phyloP scores from a whole-genome alignment of 108 stramenopile species.

The Discostella pseudostelligera region DNA sequence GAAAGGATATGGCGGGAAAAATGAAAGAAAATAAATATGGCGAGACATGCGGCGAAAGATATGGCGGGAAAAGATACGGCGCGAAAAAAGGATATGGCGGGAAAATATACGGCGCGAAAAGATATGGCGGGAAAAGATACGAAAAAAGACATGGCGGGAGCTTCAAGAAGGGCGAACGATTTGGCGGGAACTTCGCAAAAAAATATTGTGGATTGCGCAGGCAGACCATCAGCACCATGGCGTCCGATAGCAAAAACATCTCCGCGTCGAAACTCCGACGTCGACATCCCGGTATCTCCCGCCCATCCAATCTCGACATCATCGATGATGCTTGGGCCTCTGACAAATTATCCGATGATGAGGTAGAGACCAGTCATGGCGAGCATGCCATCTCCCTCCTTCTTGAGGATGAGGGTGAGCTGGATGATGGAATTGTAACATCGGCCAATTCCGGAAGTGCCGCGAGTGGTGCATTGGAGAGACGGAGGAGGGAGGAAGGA shows the following conservation, averaged over 20 bases:
- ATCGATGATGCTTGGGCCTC: conserved; percentile 80
- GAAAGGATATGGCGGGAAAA: too few species aligned
- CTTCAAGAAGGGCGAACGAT: too few species aligned
- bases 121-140: too few species aligned
- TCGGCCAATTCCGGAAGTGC: conserved; percentile 73
- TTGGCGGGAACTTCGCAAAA: too few species aligned
- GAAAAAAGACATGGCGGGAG: too few species aligned
- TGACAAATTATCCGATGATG: conserved; percentile 75
- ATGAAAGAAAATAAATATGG: too few species aligned
- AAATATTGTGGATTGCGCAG: too few species aligned
- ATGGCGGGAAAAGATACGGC: too few species aligned
- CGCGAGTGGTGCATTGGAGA: conserved; percentile 52
- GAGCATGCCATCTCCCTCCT: conserved; percentile 65
- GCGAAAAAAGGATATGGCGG: too few species aligned
- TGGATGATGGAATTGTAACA: conserved; percentile 81
- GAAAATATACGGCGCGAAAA: too few species aligned
- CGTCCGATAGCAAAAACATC: conserved; percentile 76
- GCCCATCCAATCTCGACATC: conserved; percentile 66
- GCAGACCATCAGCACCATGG: too few species aligned
- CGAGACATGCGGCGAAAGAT: too few species aligned
- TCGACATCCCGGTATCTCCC: conserved; percentile 22
- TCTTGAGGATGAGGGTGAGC: conserved; percentile 70
- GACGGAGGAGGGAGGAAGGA: conserved; percentile 73
- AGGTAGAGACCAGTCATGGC: conserved; percentile 53
- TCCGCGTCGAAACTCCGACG: conserved; percentile 67